Base-by-base conservation (phyloP, 2,329 filamentous ascomycete species). In the Coleophoma cylindrospora region DNA sequence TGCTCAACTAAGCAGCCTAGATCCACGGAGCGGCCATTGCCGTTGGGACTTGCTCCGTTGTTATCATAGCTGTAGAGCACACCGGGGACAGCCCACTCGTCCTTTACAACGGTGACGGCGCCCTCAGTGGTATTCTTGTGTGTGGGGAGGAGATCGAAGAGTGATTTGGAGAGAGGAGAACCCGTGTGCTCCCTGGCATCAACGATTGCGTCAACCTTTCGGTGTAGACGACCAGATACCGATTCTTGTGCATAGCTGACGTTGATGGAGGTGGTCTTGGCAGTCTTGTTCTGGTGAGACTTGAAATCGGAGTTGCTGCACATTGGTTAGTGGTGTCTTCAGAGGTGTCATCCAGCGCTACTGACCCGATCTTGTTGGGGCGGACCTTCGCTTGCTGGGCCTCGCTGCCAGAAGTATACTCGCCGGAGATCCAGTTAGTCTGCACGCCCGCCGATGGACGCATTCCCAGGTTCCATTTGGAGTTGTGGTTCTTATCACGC, bases 31-130 rank as follows among this genome's bases (percentile, higher is more conserved):
- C 51, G 55, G 17, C 56, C 61, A 19, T 52, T 56, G 8, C 46
- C 43, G 37, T 50, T 48, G 17, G 62, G 64, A 37, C 53, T 60
- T 34, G 52, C 51, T 15, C 55, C 57, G 34, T 52, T 58, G 46
- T 55, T 61, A 48, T 65, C 63, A 19, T 59, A 66, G 55, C 57
- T 61, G 49, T 64, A 66, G 13, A 64, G 48, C 15, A 64, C 48
- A 14, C 59, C 56, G 2, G 52, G 49, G 21, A 62, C 58, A 21
- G 44, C 40, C 3, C 40, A 27, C n/a, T 37, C 12, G 7, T 52
- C 51, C 4, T 40, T 19, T 11, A 48, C 43, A n/a, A 60, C 47
- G 11, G 51, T 50, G 41, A 61, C 59, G 13, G 54, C 43, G 15
- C 56, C 51, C 17, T 54, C 27, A 9, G 54, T 54, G 51, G 60